phyloP scores from a whole-genome alignment of 371 early-diverging fungal species.

The Catenaria anguillulae region DNA sequence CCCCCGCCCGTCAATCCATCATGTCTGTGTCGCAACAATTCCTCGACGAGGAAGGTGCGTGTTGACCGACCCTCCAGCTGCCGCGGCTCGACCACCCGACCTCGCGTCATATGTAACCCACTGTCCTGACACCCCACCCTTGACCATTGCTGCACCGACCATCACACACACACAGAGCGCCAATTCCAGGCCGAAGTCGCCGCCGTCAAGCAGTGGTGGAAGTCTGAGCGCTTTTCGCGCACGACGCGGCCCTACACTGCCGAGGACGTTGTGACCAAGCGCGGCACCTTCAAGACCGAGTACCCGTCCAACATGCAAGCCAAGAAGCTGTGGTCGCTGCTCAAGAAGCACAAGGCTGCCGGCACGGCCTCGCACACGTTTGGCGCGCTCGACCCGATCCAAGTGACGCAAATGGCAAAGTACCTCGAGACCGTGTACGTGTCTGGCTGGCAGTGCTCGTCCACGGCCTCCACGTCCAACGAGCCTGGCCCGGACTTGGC shows the following conservation, averaged over 20 bases:
- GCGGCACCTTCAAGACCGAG: slow-evolving; percentile 57
- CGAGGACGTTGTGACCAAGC: slow-evolving; percentile 74
- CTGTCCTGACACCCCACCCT: too few species aligned
- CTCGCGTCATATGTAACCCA: background rate
- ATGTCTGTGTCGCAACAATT: slow-evolving; percentile 8
- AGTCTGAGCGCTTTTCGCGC: slow-evolving; percentile 55
- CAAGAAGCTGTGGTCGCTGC: slow-evolving; percentile 80
- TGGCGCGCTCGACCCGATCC: slow-evolving; percentile 35
- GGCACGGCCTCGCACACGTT: slow-evolving; percentile 82
- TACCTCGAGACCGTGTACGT: slow-evolving; percentile 96
- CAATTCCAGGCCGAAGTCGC: slow-evolving; percentile 60
- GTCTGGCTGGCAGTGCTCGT: slow-evolving; percentile 96
- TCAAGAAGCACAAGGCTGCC: slow-evolving; percentile 58
- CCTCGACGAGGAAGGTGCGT: slow-evolving; percentile 18
- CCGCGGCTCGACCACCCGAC: background rate
- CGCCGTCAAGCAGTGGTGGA: slow-evolving; percentile 81
- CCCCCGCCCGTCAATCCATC: background rate
- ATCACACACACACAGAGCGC: slow-evolving; percentile 18
- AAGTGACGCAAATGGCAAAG: slow-evolving; percentile 89
- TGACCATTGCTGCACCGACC: background rate
- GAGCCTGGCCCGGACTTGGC: slow-evolving; percentile 98
- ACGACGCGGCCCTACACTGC: slow-evolving; percentile 85
- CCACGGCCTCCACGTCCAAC: slow-evolving; percentile 90
- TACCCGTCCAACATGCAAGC: slow-evolving; percentile 78
- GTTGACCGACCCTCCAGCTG: background rate